Percentiles rank a stretch among this genome's conserved stretches.
These are phyloP conservation scores for Nicotiana otophora DNA, from an alignment of 257 asterid species.

Conservation along the genomic window DNA sequence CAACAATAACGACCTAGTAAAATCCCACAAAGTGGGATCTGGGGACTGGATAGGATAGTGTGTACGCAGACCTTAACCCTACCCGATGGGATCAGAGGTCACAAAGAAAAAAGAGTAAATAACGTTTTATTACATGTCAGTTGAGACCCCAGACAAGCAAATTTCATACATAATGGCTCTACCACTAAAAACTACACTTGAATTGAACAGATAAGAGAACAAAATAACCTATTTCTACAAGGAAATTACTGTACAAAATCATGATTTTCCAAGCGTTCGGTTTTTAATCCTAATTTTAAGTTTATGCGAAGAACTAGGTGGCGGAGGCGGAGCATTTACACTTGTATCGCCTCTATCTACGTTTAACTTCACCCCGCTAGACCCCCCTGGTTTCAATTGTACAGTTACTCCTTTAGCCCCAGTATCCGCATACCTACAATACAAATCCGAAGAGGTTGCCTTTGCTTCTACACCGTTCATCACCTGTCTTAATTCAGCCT, in stretches of 20 bases:
- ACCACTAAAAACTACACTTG: neutral
- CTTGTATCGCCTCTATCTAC: constrained; percentile 32
- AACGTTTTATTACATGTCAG: neutral
- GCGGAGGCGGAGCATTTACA: constrained; percentile 31
- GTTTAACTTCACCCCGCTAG: constrained; percentile 28
- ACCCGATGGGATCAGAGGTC: neutral
- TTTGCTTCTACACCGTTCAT: constrained; percentile 16
- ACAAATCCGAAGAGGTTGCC: constrained; percentile 19
- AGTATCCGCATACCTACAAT: constrained; percentile 13
- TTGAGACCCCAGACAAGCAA: neutral
- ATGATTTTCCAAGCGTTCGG: constrained; percentile 49
- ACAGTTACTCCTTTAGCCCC: constrained; percentile 15
- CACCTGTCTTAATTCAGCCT: constrained; percentile 22
- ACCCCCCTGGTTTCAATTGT: constrained; percentile 27
- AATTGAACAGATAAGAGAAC: neutral
- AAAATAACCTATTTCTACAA: neutral
- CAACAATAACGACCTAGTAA: no score
- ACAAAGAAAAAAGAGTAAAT: neutral
- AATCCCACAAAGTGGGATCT: no score
- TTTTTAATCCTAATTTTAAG: constrained; percentile 74
- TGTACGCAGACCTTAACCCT: no score
- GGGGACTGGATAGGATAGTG: no score
- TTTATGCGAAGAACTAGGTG: constrained; percentile 46
- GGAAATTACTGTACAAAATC: constrained; percentile 14
- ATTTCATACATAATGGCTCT: neutral